phyloP scores from a whole-genome alignment of 192 early-diverging fungal species.

The Jimgerdemannia flammicorona region DNA sequence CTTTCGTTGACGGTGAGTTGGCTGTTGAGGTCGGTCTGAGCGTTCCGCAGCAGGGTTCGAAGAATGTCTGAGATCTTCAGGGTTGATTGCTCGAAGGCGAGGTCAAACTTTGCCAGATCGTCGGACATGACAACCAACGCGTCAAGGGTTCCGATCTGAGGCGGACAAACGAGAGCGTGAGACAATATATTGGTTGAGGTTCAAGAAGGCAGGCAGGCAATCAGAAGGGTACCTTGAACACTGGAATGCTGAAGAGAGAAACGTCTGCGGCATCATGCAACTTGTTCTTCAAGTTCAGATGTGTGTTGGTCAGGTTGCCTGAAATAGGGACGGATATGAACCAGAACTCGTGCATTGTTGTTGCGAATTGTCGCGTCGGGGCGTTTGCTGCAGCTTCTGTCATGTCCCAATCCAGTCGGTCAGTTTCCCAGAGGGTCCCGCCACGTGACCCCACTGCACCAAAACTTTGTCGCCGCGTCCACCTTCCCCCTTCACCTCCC shows the following conservation, averaged over 20 bases:
- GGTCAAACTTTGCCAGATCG: constrained; percentile 87
- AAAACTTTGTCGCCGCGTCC: neutral
- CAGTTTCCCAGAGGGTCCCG: too few relatives aligned
- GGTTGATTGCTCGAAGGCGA: constrained; percentile 64
- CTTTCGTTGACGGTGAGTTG: constrained; percentile 79
- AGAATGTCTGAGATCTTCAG: constrained; percentile 88
- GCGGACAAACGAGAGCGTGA: constrained; percentile 1
- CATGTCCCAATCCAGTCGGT: too few relatives aligned
- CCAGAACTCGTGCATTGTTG: constrained; percentile 49
- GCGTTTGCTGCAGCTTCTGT: neutral
- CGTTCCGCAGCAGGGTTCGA: constrained; percentile 58
- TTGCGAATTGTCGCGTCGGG: neutral
- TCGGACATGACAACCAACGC: constrained; percentile 91
- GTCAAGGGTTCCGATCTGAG: constrained; percentile 93
- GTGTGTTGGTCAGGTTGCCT: constrained; percentile 67
- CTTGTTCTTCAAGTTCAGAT: constrained; percentile 71
- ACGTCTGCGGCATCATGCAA: constrained; percentile 77
- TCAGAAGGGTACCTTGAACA: constrained; percentile 73
- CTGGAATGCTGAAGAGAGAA: constrained; percentile 81
- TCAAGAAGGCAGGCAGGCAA: neutral
- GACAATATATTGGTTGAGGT: constrained; percentile 1
- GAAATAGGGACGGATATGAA: constrained; percentile 86
- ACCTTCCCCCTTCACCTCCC: too few relatives aligned
- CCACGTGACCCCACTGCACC: neutral
- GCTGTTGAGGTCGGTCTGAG: constrained; percentile 46